Evolutionary conservation across 1,139 yeast species (phyloP).

Genomic region (Geotrichum candidum): DNA sequence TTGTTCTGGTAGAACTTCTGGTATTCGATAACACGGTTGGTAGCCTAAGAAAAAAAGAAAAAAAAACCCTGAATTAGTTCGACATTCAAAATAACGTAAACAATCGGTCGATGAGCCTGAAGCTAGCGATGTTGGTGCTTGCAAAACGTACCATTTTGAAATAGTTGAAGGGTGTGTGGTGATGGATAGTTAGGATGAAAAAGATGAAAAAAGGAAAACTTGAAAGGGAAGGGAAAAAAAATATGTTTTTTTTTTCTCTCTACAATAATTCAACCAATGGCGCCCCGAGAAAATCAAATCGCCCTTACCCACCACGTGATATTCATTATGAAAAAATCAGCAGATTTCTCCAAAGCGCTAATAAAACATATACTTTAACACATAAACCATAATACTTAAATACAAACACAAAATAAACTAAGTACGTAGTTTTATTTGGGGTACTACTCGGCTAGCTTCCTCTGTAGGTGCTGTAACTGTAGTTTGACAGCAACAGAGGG

Average conservation of each 20-base stretch:
- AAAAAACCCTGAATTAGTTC: neutral
- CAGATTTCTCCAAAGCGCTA: neutral
- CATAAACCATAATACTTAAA: too few species aligned
- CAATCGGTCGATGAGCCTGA: neutral
- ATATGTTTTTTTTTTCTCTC: neutral
- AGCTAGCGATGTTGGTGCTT: too few species aligned
- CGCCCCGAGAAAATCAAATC: neutral
- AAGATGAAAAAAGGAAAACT: neutral
- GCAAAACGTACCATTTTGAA: neutral
- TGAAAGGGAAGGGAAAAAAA: neutral
- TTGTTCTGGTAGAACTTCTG: constrained; percentile 38
- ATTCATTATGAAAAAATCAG: neutral
- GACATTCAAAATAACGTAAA: too few species aligned
- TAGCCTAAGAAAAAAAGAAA: neutral
- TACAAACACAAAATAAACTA: too few species aligned
- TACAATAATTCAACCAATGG: neutral
- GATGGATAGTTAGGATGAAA: neutral
- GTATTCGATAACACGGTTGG: constrained; percentile 35
- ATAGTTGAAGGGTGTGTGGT: neutral
- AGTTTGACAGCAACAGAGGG: constrained; percentile 74
- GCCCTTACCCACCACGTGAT: neutral
- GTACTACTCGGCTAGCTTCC: constrained; percentile 46
- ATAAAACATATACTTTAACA: too few species aligned
- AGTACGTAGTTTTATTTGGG: neutral
- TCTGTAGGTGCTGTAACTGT: constrained; percentile 82